Conservation (phyloP, 768 basidiomycete genomes). For the Leccinum incarnatum region DNA sequence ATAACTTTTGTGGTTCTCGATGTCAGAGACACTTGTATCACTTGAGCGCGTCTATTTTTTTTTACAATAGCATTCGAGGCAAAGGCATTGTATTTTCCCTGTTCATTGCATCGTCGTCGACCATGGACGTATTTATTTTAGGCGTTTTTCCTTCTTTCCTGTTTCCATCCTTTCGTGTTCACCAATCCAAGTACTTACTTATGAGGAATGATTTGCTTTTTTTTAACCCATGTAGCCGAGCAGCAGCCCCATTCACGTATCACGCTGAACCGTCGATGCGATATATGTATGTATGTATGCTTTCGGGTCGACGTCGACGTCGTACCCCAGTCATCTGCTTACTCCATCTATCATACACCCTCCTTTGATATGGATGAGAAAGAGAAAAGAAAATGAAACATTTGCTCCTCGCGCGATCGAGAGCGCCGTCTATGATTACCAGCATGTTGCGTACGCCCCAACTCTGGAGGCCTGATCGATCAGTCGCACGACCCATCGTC, state of each 20-base stretch:
- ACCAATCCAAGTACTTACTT: not conserved
- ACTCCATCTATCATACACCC: not conserved
- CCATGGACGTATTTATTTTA: conserved; percentile 19
- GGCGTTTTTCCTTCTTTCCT: not conserved
- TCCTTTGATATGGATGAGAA: not conserved
- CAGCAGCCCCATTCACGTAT: not conserved
- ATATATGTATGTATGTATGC: not conserved
- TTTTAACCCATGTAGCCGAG: not conserved
- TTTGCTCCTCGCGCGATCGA: not conserved
- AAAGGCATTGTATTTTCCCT: not conserved
- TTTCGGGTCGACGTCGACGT: not conserved
- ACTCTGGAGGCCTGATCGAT: not conserved
- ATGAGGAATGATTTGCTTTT: not conserved
- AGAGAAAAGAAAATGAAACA: not conserved
- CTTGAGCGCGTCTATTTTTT: not conserved
- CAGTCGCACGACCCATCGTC: conserved; percentile 34
- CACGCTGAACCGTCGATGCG: not conserved
- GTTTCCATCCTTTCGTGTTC: not conserved
- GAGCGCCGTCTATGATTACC: not conserved
- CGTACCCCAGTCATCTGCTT: not conserved
- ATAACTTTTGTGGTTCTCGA: not conserved
- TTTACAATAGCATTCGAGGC: conserved; percentile 1
- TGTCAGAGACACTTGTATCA: not conserved
- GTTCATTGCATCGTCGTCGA: conserved; percentile 17
- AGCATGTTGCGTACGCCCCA: too few species aligned